Evolutionary conservation across 129 eudicot genomes (phyloP), one percentile per base, ranked within the genome.

Genomic region (Oenanthe sinensis): DNA sequence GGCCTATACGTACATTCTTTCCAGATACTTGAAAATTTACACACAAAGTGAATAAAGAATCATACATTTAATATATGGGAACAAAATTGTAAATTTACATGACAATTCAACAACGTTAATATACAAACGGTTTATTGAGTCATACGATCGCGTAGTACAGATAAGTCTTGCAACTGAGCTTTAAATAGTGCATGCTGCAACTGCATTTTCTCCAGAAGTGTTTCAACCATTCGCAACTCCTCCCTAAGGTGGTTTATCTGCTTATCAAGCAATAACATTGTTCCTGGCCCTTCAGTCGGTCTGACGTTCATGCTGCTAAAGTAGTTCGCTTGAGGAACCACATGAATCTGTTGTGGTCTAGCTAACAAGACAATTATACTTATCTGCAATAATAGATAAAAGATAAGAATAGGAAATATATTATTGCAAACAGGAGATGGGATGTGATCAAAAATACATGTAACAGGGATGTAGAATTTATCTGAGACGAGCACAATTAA

Each of bases 201-300:
- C 68, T 82, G 84, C 98, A 93, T 91, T 78, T 85, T 93, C 63
- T 86, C 91, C 37, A 93, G 88, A 45, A 89, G 76, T 3, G 87
- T 85, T 85, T 88, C 98, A 20, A 93, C 89, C 67, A 89, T 79
- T 17, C 79, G 88, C 97, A 93, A 85, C 90, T 93, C 97, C 69
- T 91, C 97, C 78, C 91, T 89, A 0, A 93, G 93, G 78, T 87
- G 90, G 60, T 49, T 81, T 3, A 93, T 87, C 69, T 87, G 92
- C 79, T 85, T 89, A 68, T 86, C 90, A 10, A 91, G 78, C 73
- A 87, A 85, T 6, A 85, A 71, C 72, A 86, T 77, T 65, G 87
- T 80, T 74, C 89, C 91, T 15, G 82, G 80, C 46, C 88, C 83
- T 76, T 84, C 90, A 30, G 76, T 74, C 60, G 14, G 33, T 55